Evolutionary conservation across 176 grass and related monocot species (phyloP).

Genomic region (Triticum timopheevii): DNA sequence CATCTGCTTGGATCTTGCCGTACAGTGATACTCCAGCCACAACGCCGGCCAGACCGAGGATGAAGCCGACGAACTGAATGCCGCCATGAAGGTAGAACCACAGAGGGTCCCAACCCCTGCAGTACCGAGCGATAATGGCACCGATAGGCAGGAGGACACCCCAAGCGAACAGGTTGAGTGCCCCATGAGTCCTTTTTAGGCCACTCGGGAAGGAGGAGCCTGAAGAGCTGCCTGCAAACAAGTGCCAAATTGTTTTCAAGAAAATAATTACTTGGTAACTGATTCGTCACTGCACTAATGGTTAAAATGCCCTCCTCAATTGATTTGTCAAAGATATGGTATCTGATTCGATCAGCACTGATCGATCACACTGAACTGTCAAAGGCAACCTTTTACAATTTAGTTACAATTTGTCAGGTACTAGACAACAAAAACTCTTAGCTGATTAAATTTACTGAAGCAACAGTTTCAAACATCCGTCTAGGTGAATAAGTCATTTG

Average conservation of each 20-base stretch:
- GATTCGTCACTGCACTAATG: not conserved
- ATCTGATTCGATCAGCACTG: not conserved
- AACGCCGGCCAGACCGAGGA: constrained; percentile 74
- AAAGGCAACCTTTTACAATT: not conserved
- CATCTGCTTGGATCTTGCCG: constrained; percentile 73
- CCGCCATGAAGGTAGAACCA: constrained; percentile 92
- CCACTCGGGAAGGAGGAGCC: constrained; percentile 47
- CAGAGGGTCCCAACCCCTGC: constrained; percentile 74
- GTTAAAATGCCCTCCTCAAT: not conserved
- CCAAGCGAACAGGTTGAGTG: constrained; percentile 84
- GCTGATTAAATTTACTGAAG: not conserved
- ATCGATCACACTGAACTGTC: constrained; percentile 13
- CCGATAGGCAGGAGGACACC: constrained; percentile 89
- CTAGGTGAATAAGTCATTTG: no score
- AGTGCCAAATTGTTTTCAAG: not conserved
- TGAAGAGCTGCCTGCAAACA: constrained; percentile 64
- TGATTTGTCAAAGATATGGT: not conserved
- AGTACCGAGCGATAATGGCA: constrained; percentile 77
- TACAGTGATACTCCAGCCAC: constrained; percentile 81
- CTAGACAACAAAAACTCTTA: no score
- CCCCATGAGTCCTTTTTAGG: constrained; percentile 88
- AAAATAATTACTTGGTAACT: constrained; percentile 1
- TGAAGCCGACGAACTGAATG: constrained; percentile 83
- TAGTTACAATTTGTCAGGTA: not conserved
- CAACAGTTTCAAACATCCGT: not conserved